Evolutionary conservation across 2,329 filamentous ascomycete species (phyloP), one percentile per base, ranked within the genome.

Genomic region (Colletotrichum sp.): DNA sequence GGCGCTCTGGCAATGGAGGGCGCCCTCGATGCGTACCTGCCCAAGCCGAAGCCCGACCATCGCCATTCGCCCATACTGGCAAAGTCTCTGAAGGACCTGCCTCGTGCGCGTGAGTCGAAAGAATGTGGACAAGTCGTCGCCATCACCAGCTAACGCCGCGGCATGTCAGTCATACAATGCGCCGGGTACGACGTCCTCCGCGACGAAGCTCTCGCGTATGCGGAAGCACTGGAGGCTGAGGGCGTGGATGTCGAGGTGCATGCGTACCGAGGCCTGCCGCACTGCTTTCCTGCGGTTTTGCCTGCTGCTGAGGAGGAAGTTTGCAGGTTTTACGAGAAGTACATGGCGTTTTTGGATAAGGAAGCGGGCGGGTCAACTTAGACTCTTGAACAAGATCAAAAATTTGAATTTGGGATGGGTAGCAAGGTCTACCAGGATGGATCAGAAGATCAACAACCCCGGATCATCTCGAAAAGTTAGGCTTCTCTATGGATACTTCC

Each of bases 191-290:
- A 86, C 66, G 73, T 81, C 4, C 76, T 85, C n/a, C 81, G 84
- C 30, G 85, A 86, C 65, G 85, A 86, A 26, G 83, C 78, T 8
- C 78, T 86, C 26, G 85, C 84, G 4, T 85, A 85, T 66, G 83
- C 82, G 5, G 84, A 85, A 71, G 80, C 80, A 10, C 78, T 86
- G n/a, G 58, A 81, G 71, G 78, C 77, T 3, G 81, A 81, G 8
- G 83, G 83, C 21, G 81, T 81, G 5, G 78, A 81, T 4, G 81
- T 81, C 16, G 80, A 84, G 58, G 64, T 84, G 16, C 77, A 82
- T 59, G 74, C 79, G n/a, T 85, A 83, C 71, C 67, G 76, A 30
- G 84, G 84, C 8, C 70, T 86, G 76, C 84, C 84, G n/a, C 84
- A 86, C 76, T 81, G 80, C 61, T 85, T 85, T 69, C 43, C 64